phyloP scores from a whole-genome alignment of 176 grass and related monocot species.

The Paspalum notatum region DNA sequence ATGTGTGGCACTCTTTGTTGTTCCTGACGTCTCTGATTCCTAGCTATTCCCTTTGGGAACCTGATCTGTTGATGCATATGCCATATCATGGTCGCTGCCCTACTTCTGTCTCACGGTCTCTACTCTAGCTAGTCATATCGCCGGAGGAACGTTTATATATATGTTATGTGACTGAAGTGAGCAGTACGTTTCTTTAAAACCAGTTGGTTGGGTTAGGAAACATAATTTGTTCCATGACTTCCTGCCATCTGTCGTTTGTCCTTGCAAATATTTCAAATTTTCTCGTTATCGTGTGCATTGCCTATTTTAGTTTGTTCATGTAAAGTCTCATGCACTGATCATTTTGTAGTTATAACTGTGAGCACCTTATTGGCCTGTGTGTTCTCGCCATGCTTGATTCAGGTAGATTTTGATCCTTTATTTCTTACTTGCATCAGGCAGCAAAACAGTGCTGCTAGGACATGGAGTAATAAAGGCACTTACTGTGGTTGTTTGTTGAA shows the following conservation, averaged over 20 bases:
- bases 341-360: background rate
- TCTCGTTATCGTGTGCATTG: background rate
- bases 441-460: too few relatives aligned
- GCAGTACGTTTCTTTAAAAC: background rate
- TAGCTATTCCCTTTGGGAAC: too few relatives aligned
- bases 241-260: background rate
- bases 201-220: background rate
- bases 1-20: too few relatives aligned
- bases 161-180: background rate
- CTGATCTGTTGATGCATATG: too few relatives aligned
- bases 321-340: background rate
- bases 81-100: too few relatives aligned
- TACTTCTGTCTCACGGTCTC: too few relatives aligned
- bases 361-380: too few relatives aligned
- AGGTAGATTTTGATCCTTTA: too few relatives aligned
- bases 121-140: too few relatives aligned
- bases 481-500: background rate
- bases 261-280: background rate
- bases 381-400: too few relatives aligned
- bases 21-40: too few relatives aligned
- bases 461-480: too few relatives aligned
- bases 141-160: background rate
- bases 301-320: background rate
- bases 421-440: background rate
- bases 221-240: constrained; percentile 7